Evolutionary conservation across 805 yeast species (phyloP), one percentile per base, ranked within the genome.

Genomic region (Saturnispora sanitii): DNA sequence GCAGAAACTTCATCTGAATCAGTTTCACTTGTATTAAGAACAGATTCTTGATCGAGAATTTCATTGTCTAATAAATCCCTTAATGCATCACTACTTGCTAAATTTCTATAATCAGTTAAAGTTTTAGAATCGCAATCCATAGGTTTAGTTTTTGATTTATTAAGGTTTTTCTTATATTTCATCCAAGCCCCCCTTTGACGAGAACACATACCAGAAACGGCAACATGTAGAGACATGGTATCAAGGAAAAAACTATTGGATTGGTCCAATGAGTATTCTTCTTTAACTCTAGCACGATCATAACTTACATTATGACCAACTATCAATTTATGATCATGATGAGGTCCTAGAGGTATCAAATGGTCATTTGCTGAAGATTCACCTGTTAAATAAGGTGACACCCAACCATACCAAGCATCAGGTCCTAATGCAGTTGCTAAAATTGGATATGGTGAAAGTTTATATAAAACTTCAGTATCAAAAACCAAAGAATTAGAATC

Each of bases 341-440:
- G 66, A 2, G 26, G 27, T 46, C 83, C 76, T 56, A 90, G 55
- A 0, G 97, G 96, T 0, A 94, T 75, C 40, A 94, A 60, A 50
- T 86, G 94, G 13, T 54, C 51, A 23, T 79, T 71, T 2, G 57
- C 50, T 5, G 65, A 62, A 2, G 76, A 61, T 37, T 74, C 77
- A 2, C 71, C 73, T 1, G 82, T 68, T 17, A 92, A 57, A 55
- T 71, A 78, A 0, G 99, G 98, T 0, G 95, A 86, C 7, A 86
- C 78, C 99, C 99, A 92, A 0, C 79, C 77, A 54, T 88, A 92
- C 95, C 96, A 87, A 0, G 95, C 94, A 8, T 70, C 65, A 0
- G 68, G 56, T 0, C 95, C 77, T 2, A 70, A 78, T 9, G 95
- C 94, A 0, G 83, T 73, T 2, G 95, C 96, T 59, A 92, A 55